Evolutionary conservation across 2,329 filamentous ascomycete genomes (phyloP), one percentile per base, ranked within the genome.

Genomic region (Aspergillus sp.): DNA sequence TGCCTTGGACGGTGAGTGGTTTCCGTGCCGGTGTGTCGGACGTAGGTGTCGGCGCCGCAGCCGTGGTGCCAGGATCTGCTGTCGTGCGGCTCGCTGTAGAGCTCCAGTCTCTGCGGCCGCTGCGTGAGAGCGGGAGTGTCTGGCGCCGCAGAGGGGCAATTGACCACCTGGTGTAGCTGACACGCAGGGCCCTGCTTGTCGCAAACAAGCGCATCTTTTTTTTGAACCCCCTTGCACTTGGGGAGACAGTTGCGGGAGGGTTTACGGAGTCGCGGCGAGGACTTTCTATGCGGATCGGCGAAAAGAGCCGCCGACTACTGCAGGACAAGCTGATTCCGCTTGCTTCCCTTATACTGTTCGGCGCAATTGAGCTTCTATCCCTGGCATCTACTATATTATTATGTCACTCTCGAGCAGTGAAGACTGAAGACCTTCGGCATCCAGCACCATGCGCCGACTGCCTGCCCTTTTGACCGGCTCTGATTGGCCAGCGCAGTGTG

Each of bases 1-100:
- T 70, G 42, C 74, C 79, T 45, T 79, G 74, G 42, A 91, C 71
- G 8, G 63, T 68, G 41, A 82, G 60, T 14, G 53, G 49, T 19
- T 53, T 47, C 8, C 32, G 34, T 4, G 24, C 24, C 30, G 37
- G 32, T 29, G 24, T 26, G 30, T 35, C 15, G 30, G 33, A 15
- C 19, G 25, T 16, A 28, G 32, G 5, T 32, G 34, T 16, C 7
- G 36, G 11, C 10, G 20, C 5, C 32, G 32, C 24, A 13, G 28
- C 29, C n/a, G 37, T 15, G 15, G 16, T 24, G 15, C 32, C 8
- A 16, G 34, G 39, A n/a, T 47, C 44, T 26, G 45, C 37, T 13
- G 41, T 43, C 19, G 40, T 37, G 38, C 49, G 51, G 42, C 41
- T 39, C 32, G 51, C 22, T 26, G 57, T 57, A 16, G 54, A 60